Conservation (phyloP, 805 yeast genomes). For the Candida koratica region DNA sequence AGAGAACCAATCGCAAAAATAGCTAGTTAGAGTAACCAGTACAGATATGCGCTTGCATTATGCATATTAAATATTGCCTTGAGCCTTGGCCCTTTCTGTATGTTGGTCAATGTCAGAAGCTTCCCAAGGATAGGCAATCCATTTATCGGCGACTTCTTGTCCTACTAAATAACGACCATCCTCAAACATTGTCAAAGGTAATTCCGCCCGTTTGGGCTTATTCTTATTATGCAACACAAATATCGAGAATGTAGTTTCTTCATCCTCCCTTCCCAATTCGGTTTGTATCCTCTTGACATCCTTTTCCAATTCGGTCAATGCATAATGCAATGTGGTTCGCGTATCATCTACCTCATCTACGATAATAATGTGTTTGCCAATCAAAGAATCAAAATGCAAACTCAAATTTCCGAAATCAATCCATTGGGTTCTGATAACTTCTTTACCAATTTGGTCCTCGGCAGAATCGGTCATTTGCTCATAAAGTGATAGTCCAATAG, state of each 20-base stretch:
- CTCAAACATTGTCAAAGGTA: constrained; percentile 59
- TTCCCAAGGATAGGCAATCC: constrained; percentile 94
- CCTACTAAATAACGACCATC: constrained; percentile 71
- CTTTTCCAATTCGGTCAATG: constrained; percentile 68
- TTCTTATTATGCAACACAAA: constrained; percentile 83
- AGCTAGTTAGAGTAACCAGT: background rate
- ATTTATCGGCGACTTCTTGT: constrained; percentile 65
- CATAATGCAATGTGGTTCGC: constrained; percentile 84
- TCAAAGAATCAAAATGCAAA: constrained; percentile 67
- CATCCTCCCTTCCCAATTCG: constrained; percentile 54
- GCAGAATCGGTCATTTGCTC: constrained; percentile 48
- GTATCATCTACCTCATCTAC: constrained; percentile 93
- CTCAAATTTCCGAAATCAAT: constrained; percentile 71
- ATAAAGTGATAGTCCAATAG: constrained; percentile 62
- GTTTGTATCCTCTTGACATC: constrained; percentile 58
- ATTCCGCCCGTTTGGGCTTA: constrained; percentile 73
- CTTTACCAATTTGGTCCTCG: constrained; percentile 53
- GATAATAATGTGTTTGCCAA: constrained; percentile 76
- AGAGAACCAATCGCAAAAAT: constrained; percentile 4
- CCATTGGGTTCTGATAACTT: constrained; percentile 88
- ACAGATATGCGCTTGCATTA: background rate
- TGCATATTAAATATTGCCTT: constrained; percentile 46
- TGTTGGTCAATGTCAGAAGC: constrained; percentile 76
- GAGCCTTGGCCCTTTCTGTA: constrained; percentile 58
- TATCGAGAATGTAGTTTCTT: constrained; percentile 63